Evolutionary conservation across 257 asterid genomes (phyloP), one percentile per base, ranked within the genome.

Genomic region (Gardenia jasminoides): DNA sequence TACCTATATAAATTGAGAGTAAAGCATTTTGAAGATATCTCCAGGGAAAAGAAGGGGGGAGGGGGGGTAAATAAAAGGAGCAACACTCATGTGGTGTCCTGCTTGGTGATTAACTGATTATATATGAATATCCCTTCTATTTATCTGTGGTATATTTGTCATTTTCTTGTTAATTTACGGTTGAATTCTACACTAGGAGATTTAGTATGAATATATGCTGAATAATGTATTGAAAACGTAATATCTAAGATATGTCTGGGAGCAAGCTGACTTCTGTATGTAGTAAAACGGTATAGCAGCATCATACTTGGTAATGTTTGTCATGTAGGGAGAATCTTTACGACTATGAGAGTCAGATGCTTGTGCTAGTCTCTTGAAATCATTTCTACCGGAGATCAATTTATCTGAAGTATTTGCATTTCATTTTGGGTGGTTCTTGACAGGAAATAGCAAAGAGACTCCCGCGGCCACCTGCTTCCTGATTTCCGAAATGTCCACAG

Each of bases 361-460:
- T 64, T 12, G 1, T 64, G 69, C 69, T 64, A 64, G 7, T 22
- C 43, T 28, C 10, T 64, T 28, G 46, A 16, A 47, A 30, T 2
- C 33, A 6, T 31, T 28, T 30, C 65, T 30, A 47, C 28, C 30
- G 20, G 33, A 33, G 77, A 73, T 62, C 20, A 17, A 22, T 74
- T 73, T 74, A 16, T 74, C 22, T 31, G 30, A 54, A 10, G 1
- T 4, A 24, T 64, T 62, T 39, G 43, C 46, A 1, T 44, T 67
- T 80, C 56, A 17, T 56, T 46, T 75, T 10, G 22, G 64, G 73
- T 39, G 70, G 76, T 47, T n/a, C 75, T 78, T 84, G 72, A 39
- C 92, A 93, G 98, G 97, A 92, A 80, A 89, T 92, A 11, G 97
- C 94, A 10, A 92, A 90, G 87, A 89, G 96, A 78, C 86, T 93